A percentile compares a stretch with the other conserved stretches of the same genome.
These are phyloP conservation scores for Pestalotiopsis sp. DNA, from an alignment of 2,329 filamentous ascomycete species.

Conservation along the genomic window DNA sequence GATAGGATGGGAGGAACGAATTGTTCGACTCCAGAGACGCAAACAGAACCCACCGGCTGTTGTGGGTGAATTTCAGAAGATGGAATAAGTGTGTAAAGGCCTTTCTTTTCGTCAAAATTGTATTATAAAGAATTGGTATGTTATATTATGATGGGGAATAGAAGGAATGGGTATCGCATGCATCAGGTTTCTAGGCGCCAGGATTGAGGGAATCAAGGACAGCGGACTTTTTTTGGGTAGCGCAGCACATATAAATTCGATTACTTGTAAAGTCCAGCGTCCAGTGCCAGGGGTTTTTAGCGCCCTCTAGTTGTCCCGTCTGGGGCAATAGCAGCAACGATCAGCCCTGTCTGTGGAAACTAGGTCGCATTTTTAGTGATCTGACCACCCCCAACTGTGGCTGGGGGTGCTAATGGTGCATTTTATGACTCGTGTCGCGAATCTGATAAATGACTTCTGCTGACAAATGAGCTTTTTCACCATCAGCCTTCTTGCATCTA, in stretches of 20 bases:
- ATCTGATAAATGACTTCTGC: not conserved
- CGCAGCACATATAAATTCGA: too few species aligned
- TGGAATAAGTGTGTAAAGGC: not conserved
- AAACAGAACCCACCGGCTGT: conserved; percentile 9
- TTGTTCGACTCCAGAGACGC: not conserved
- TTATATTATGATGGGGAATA: not conserved
- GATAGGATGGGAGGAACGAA: conserved; percentile 41
- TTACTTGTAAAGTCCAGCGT: too few species aligned
- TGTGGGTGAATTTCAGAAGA: not conserved
- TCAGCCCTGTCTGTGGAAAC: not conserved
- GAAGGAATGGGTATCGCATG: not conserved
- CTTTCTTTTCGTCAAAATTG: not conserved
- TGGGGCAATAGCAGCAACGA: not conserved
- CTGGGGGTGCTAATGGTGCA: not conserved
- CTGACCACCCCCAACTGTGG: not conserved
- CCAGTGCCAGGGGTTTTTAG: not conserved
- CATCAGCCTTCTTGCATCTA: not conserved
- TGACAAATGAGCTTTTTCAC: not conserved
- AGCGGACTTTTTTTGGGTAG: too few species aligned
- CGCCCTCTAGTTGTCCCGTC: not conserved
- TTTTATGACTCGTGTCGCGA: not conserved
- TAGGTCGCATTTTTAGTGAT: not conserved
- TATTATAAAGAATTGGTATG: not conserved
- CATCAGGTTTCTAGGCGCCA: not conserved
- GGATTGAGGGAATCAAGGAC: not conserved